phyloP scores from a whole-genome alignment of 2,329 filamentous ascomycete genomes.

The Endoconidiophora polonica region DNA sequence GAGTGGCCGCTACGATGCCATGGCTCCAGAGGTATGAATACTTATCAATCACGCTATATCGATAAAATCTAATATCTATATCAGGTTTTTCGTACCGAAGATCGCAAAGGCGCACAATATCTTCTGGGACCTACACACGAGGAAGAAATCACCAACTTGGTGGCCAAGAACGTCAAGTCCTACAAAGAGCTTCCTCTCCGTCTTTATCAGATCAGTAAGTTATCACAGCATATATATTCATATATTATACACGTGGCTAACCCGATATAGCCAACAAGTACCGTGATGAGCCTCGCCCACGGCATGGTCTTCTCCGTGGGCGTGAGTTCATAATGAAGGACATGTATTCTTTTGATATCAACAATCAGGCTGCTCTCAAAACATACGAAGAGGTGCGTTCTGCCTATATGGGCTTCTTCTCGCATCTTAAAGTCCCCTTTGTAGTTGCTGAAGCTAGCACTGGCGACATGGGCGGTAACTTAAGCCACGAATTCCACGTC shows the following conservation, averaged over 20 bases:
- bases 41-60: background rate
- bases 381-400: conserved; percentile 62
- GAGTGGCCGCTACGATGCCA: conserved; percentile 62
- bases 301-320: conserved; percentile 72
- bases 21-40: conserved; percentile 48
- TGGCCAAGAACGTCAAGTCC: conserved; percentile 55
- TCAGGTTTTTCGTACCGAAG: conserved; percentile 63
- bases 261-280: conserved; percentile 63
- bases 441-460: conserved; percentile 79
- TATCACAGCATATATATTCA: too few species aligned
- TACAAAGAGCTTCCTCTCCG: conserved; percentile 76
- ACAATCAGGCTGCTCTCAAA: conserved; percentile 46
- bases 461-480: conserved; percentile 83
- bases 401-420: conserved; percentile 63
- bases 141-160: conserved; percentile 80
- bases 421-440: conserved; percentile 69
- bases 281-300: conserved; percentile 74
- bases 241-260: background rate
- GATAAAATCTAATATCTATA: background rate
- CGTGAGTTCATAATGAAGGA: conserved; percentile 98
- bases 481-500: conserved; percentile 93
- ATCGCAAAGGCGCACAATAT: conserved; percentile 58
- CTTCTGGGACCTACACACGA: conserved; percentile 88
- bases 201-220: conserved; percentile 73
- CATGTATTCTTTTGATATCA: conserved; percentile 82